phyloP scores from a whole-genome alignment of 352 stramenopile species.

The Pythium rishiriense region DNA sequence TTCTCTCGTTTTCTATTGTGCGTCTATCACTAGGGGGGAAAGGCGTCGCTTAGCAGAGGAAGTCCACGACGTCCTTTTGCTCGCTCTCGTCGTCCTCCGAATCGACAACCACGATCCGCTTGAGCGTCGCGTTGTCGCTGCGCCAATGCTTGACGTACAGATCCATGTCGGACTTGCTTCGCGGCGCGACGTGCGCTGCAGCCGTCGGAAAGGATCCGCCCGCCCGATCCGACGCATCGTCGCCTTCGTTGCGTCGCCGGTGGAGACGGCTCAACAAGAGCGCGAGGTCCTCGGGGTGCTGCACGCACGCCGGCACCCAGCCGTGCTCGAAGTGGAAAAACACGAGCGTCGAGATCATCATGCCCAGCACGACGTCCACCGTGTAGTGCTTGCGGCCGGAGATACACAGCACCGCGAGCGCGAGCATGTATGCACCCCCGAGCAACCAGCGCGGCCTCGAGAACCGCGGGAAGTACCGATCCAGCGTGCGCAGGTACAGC shows the following conservation, averaged over 20 bases:
- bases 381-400: constrained; percentile 46
- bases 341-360: constrained; percentile 39
- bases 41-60: constrained; percentile 4
- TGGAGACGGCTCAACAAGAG: constrained; percentile 1
- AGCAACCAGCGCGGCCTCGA: constrained; percentile 32
- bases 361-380: constrained; percentile 42
- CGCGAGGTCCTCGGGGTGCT: constrained; percentile 4
- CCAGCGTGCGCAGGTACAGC: constrained; percentile 40
- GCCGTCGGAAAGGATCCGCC: too few species aligned
- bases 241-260: background rate
- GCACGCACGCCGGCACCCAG: constrained; percentile 32
- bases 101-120: constrained; percentile 16
- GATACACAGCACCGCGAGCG: constrained; percentile 36
- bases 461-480: constrained; percentile 30
- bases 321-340: constrained; percentile 50
- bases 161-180: constrained; percentile 17
- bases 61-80: background rate
- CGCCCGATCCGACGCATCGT: too few species aligned
- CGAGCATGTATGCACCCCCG: constrained; percentile 32
- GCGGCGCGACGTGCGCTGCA: background rate
- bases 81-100: constrained; percentile 3
- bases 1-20: background rate
- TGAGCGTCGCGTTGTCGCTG: background rate
- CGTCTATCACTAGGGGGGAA: background rate
- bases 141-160: background rate